A percentile compares a stretch with the other conserved stretches of the same genome.
phyloP scores from a whole-genome alignment of 257 asterid species.

The Nicotiana undulata region DNA sequence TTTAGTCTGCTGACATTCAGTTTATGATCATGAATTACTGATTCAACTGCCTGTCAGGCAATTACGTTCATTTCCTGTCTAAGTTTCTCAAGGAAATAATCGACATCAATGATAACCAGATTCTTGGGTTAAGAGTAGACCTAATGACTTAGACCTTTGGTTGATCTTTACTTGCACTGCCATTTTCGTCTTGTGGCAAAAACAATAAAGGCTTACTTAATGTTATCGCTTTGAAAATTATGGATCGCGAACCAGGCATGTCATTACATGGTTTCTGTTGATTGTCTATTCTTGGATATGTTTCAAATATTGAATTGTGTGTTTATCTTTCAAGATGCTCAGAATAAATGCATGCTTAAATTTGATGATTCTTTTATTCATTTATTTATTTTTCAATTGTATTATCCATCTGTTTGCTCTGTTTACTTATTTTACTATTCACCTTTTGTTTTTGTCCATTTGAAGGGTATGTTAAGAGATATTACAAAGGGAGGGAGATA shows the following conservation, averaged over 20 bases:
- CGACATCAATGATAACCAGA: neutral
- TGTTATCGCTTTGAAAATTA: neutral
- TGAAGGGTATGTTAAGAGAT: conserved; percentile 38
- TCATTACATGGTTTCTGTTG: conserved; percentile 1
- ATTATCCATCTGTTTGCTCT: neutral
- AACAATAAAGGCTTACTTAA: neutral
- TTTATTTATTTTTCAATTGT: neutral
- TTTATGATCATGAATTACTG: neutral
- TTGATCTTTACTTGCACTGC: neutral
- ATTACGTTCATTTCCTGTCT: neutral
- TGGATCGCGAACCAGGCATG: neutral
- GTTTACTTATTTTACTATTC: neutral
- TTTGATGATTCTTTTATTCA: neutral
- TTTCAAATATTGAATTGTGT: neutral
- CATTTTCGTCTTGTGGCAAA: neutral
- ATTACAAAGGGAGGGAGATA: conserved; percentile 27
- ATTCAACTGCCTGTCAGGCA: neutral
- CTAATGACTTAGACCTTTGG: neutral
- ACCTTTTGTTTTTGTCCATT: neutral
- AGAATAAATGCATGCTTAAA: neutral
- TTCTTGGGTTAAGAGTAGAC: neutral
- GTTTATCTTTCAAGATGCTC: neutral
- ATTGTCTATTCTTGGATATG: neutral
- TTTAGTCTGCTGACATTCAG: neutral
- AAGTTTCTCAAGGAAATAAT: neutral